These are phyloP conservation scores for Trichoderma breve DNA, from an alignment of 2,329 filamentous ascomycete genomes.

Conservation along the genomic window DNA sequence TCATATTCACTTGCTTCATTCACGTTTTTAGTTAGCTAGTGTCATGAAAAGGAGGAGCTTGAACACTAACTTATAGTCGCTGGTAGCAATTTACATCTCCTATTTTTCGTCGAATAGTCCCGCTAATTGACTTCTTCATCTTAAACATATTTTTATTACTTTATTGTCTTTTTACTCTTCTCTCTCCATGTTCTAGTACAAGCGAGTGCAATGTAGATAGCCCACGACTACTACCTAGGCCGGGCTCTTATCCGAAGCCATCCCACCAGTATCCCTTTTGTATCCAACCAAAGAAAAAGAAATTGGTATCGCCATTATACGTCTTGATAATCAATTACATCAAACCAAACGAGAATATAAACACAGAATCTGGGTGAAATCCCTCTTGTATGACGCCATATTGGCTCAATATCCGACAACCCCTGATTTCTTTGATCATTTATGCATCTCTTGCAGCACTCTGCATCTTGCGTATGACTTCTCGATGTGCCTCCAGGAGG, in stretches of 20 bases:
- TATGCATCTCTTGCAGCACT: slow-evolving; percentile 38
- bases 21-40: neutral
- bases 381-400: neutral
- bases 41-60: neutral
- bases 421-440: neutral
- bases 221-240: too few species aligned
- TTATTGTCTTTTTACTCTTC: neutral
- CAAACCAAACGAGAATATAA: neutral
- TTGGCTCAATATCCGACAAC: neutral
- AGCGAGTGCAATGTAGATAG: neutral
- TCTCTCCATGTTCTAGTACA: neutral
- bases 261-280: neutral
- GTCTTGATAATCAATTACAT: neutral
- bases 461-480: slow-evolving; percentile 80
- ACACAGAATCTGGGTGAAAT: neutral
- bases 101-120: neutral
- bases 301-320: neutral
- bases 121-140: neutral
- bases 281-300: neutral
- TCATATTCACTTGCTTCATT: neutral
- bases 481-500: slow-evolving; percentile 72
- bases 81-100: neutral
- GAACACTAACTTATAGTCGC: neutral
- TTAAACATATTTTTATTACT: neutral
- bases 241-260: neutral